Base-by-base conservation (phyloP, 129 eudicot species). In the sunflower (Helianthus annuus) region DNA sequence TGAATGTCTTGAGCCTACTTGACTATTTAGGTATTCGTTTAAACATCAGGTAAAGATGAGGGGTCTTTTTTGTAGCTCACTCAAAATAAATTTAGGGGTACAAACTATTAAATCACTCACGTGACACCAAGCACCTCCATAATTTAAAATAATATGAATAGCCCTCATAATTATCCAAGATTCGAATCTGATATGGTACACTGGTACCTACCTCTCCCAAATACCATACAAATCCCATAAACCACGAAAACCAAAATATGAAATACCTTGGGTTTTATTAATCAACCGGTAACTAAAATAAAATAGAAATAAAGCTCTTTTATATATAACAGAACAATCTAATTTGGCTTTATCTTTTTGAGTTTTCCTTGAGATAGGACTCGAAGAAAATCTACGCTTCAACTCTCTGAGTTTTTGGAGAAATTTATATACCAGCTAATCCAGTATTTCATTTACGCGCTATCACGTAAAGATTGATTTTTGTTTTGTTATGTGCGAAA, bases 181-280 rank as follows among this genome's bases (percentile, higher is more conserved):
- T 59, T 59, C 65, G 17, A 59, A 29, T 29, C 17, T 29, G 65
- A 59, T 59, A 59, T 59, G 65, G 10, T 19, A 55, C 61, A 17
- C 17, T 17, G 13, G 13, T 59, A 59, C 65, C 65, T 59, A 59
- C 65, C 65, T 11, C 19, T 42, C 6, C 40, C 42, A 55, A 55
- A 14, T 55, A 55, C 14, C 5, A n/a, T 52, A 15, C 15, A 5
- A 6, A 52, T 52, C 57, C 24, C 9, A 38, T n/a, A 52, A 52
- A 52, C 10, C 57, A n/a, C 10, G 22, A 52, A 52, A 52, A 52
- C 22, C 4, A 14, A n/a, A 15, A 1, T 49, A 15, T 49, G 53
- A 49, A 49, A 49, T 49, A 14, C 7, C 19, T 52, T 14, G 16
- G 2, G 2, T 52, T 52, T 52, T 15, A 15, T 27, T 27, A 27